Conservation (phyloP, 2,329 filamentous ascomycete genomes). For the Diaporthe citriasiana region DNA sequence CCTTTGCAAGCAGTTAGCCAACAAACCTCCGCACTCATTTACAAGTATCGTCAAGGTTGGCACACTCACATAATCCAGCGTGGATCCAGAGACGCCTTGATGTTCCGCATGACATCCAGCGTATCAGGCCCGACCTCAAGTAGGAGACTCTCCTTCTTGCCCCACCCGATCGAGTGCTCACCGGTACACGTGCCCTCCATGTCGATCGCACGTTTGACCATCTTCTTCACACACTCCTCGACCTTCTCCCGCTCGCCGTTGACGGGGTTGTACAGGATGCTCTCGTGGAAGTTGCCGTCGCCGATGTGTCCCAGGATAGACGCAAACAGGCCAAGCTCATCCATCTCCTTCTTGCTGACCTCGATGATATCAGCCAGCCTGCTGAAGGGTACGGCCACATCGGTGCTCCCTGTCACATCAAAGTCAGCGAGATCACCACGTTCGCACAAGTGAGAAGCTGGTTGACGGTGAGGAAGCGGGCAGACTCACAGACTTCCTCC, state of each 20-base stretch:
- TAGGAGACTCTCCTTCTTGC: slow-evolving; percentile 84
- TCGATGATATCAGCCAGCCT: slow-evolving; percentile 82
- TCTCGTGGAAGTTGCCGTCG: slow-evolving; percentile 95
- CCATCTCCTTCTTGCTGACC: slow-evolving; percentile 89
- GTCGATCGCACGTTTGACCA: slow-evolving; percentile 90
- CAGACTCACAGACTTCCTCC: slow-evolving; percentile 77
- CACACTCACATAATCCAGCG: slow-evolving; percentile 78
- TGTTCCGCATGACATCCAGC: slow-evolving; percentile 84
- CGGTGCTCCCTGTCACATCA: slow-evolving; percentile 75
- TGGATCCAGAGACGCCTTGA: slow-evolving; percentile 88
- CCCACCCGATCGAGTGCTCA: slow-evolving; percentile 88
- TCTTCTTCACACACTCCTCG: slow-evolving; percentile 86
- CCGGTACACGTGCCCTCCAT: slow-evolving; percentile 97
- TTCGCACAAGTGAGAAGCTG: slow-evolving; percentile 52
- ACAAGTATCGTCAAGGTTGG: not conserved
- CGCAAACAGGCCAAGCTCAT: slow-evolving; percentile 86
- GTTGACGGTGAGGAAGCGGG: slow-evolving; percentile 56
- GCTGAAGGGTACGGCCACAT: slow-evolving; percentile 86
- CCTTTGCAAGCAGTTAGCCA: slow-evolving; percentile 45
- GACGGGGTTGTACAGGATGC: slow-evolving; percentile 84
- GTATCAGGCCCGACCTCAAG: slow-evolving; percentile 87
- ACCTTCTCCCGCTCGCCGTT: slow-evolving; percentile 80
- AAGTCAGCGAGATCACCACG: slow-evolving; percentile 10
- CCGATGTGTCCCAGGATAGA: slow-evolving; percentile 92
- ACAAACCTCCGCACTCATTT: too few species aligned